phyloP scores from a whole-genome alignment of 768 basidiomycete species.

The Suillus tomentosus region DNA sequence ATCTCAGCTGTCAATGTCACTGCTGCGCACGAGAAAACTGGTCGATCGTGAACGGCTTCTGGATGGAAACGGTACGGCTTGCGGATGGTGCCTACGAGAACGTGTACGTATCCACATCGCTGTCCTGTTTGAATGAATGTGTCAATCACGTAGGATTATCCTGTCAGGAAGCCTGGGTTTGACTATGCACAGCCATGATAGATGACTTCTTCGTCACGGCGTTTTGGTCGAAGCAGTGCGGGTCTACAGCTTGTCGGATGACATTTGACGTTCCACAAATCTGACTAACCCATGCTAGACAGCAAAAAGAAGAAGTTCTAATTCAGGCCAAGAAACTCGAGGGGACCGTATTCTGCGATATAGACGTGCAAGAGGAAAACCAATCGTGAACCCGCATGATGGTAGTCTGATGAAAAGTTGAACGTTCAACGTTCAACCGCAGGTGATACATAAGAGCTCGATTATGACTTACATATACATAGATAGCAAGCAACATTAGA shows the following conservation, averaged over 20 bases:
- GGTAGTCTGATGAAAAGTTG: neutral
- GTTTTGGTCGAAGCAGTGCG: neutral
- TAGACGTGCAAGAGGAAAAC: neutral
- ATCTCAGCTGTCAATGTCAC: constrained; percentile 40
- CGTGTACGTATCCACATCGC: neutral
- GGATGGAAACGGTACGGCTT: constrained; percentile 46
- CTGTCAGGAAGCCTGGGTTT: neutral
- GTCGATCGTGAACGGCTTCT: constrained; percentile 42
- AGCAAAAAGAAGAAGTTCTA: neutral
- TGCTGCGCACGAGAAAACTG: constrained; percentile 46
- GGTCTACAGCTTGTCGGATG: neutral
- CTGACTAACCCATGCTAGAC: neutral
- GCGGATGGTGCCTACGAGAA: constrained; percentile 39
- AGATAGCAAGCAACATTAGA: neutral
- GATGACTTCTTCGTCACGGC: neutral
- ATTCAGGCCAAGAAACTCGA: neutral
- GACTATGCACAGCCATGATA: neutral
- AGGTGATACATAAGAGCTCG: neutral
- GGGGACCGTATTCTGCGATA: neutral
- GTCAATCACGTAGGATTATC: neutral
- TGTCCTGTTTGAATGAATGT: neutral
- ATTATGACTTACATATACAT: neutral
- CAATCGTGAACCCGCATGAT: neutral
- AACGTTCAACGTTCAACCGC: neutral
- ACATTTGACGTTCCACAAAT: neutral